phyloP scores from a whole-genome alignment of 495 filamentous ascomycete species.

The Talaromyces stipitatus region DNA sequence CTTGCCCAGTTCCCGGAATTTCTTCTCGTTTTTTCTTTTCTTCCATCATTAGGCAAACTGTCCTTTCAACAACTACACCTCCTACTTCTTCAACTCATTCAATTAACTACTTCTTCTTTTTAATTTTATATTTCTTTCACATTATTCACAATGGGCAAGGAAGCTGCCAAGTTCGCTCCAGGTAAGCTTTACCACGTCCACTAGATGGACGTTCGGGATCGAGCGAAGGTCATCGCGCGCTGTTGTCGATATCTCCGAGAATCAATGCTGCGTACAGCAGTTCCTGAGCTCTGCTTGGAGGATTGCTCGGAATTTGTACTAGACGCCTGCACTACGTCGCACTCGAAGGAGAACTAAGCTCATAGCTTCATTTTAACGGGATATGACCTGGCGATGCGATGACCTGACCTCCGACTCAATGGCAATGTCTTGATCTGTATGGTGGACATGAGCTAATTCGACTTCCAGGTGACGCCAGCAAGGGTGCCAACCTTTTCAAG shows the following conservation, averaged over 20 bases:
- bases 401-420: background rate
- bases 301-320: background rate
- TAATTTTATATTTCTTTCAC: constrained; percentile 7
- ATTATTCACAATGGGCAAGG: constrained; percentile 39
- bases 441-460: background rate
- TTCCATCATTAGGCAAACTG: background rate
- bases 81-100: background rate
- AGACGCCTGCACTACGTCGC: background rate
- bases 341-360: background rate
- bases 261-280: background rate
- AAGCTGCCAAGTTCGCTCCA: constrained; percentile 13
- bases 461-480: constrained; percentile 77
- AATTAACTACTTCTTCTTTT: background rate
- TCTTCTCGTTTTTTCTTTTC: constrained; percentile 19
- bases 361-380: background rate
- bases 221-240: background rate
- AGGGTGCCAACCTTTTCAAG: constrained; percentile 99
- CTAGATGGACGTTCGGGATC: background rate
- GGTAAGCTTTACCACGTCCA: background rate
- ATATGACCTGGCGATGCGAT: background rate
- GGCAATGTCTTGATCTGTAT: background rate
- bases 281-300: background rate
- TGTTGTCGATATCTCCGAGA: background rate
- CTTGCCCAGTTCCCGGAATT: constrained; percentile 17
- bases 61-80: background rate